These are phyloP conservation scores for Halophytophthora polymorphica DNA, from an alignment of 352 stramenopile species.

Conservation along the genomic window DNA sequence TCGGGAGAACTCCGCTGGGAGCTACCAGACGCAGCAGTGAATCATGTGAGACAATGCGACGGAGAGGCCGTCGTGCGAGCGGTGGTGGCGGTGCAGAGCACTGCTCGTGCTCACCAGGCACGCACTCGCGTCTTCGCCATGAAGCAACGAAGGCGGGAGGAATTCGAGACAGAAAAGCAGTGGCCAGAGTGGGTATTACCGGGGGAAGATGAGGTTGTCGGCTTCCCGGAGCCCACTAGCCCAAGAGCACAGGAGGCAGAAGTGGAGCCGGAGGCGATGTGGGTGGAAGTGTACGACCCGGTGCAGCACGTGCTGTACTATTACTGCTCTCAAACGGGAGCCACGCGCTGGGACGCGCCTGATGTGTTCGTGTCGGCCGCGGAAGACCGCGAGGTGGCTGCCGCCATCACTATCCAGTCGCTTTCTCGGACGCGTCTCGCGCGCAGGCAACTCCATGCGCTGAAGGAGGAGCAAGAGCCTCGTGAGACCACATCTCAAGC, in stretches of 20 bases:
- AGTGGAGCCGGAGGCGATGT: conserved; percentile 12
- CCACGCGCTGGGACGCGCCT: conserved; percentile 48
- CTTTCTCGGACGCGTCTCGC: conserved; percentile 42
- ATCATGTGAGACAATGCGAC: conserved; percentile 30
- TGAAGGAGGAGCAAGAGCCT: conserved; percentile 1
- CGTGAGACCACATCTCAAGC: neutral
- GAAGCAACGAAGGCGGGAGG: conserved; percentile 16
- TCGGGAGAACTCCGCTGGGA: conserved; percentile 50
- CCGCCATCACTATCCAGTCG: conserved; percentile 55
- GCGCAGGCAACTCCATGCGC: conserved; percentile 15
- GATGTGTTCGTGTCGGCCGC: conserved; percentile 28
- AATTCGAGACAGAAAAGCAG: conserved; percentile 4
- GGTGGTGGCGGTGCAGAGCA: conserved; percentile 48
- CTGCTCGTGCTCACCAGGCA: conserved; percentile 45
- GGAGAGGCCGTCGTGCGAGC: conserved; percentile 38
- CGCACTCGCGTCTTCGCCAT: conserved; percentile 32
- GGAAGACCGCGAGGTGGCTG: conserved; percentile 43
- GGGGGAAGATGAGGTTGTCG: no score
- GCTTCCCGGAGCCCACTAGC: no score
- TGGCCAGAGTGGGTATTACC: neutral
- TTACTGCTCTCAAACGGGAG: conserved; percentile 39
- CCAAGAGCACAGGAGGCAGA: no score
- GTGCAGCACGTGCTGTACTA: conserved; percentile 59
- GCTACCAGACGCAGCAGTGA: conserved; percentile 13
- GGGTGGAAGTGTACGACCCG: conserved; percentile 68